These are phyloP conservation scores for Gnomoniopsis smithogilvyi DNA, from an alignment of 2,329 filamentous ascomycete species.

Conservation along the genomic window DNA sequence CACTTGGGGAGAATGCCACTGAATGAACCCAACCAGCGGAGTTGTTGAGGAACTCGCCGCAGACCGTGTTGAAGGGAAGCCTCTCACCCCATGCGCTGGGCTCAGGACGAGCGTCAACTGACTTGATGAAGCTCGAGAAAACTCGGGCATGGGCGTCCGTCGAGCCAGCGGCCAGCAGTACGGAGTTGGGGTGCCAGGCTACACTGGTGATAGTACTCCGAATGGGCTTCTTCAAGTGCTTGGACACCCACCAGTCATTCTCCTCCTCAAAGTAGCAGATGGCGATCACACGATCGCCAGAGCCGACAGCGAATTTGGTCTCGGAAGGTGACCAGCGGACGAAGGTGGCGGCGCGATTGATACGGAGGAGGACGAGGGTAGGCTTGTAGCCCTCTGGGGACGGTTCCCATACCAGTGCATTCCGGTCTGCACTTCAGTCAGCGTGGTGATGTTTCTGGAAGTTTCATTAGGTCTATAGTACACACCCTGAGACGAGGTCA, in stretches of 20 bases:
- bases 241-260: conserved; percentile 99
- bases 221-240: conserved; percentile 98
- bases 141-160: conserved; percentile 96
- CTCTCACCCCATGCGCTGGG: conserved; percentile 91
- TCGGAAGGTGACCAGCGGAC: conserved; percentile 97
- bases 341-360: conserved; percentile 94
- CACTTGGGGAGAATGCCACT: conserved; percentile 87
- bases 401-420: conserved; percentile 96
- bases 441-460: background rate
- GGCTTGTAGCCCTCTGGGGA: conserved; percentile 93
- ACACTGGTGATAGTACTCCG: conserved; percentile 94
- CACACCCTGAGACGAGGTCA: conserved; percentile 92
- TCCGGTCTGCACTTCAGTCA: conserved; percentile 66
- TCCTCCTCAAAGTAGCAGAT: conserved; percentile 99
- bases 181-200: conserved; percentile 96
- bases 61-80: conserved; percentile 96
- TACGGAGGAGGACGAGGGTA: conserved; percentile 91
- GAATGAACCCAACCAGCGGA: conserved; percentile 96
- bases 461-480: background rate
- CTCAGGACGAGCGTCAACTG: conserved; percentile 80
- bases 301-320: conserved; percentile 96
- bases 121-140: conserved; percentile 95
- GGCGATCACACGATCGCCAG: conserved; percentile 90
- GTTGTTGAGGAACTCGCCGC: conserved; percentile 93
- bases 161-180: conserved; percentile 90